Evolutionary conservation across 1,284 basidiomycete genomes (phyloP).

Genomic region (Cutaneotrichosporon sp.): DNA sequence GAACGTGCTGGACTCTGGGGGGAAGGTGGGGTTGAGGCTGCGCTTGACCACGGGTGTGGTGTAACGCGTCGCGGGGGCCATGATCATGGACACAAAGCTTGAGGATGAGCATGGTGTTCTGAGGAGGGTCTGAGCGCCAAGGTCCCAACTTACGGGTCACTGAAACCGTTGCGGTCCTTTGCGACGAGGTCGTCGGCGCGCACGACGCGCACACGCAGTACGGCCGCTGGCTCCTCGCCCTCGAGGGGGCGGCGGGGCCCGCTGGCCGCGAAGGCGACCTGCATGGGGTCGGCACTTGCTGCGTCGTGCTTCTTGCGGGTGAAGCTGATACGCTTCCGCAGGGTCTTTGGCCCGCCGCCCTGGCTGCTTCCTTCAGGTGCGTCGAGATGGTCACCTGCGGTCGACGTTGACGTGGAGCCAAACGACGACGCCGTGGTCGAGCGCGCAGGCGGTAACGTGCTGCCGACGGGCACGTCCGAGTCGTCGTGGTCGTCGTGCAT

Average conservation of each 20-base stretch:
- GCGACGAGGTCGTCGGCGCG: slow-evolving; percentile 48
- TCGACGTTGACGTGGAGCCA: background rate
- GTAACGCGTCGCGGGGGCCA: slow-evolving; percentile 59
- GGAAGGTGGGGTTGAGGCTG: slow-evolving; percentile 69
- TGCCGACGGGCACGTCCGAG: background rate
- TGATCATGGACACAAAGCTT: slow-evolving; percentile 63
- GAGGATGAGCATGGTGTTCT: no score
- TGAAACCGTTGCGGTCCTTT: slow-evolving; percentile 51
- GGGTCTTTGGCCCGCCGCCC: background rate
- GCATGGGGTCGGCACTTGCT: slow-evolving; percentile 23
- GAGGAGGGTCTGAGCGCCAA: slow-evolving; percentile 57
- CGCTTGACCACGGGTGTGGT: slow-evolving; percentile 76
- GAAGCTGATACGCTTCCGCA: slow-evolving; percentile 2
- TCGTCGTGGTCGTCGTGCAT: background rate
- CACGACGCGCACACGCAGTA: slow-evolving; percentile 48
- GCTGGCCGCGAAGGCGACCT: slow-evolving; percentile 30
- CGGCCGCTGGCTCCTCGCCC: slow-evolving; percentile 45
- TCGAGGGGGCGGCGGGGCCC: slow-evolving; percentile 43
- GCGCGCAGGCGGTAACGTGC: background rate
- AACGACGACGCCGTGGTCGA: background rate
- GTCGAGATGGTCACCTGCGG: background rate
- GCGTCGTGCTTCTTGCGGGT: slow-evolving; percentile 7
- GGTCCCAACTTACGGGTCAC: slow-evolving; percentile 50
- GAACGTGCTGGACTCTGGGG: slow-evolving; percentile 70
- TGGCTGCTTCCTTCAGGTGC: background rate